phyloP scores from a whole-genome alignment of 2,329 filamentous ascomycete species.

The Aschersonia sp. region DNA sequence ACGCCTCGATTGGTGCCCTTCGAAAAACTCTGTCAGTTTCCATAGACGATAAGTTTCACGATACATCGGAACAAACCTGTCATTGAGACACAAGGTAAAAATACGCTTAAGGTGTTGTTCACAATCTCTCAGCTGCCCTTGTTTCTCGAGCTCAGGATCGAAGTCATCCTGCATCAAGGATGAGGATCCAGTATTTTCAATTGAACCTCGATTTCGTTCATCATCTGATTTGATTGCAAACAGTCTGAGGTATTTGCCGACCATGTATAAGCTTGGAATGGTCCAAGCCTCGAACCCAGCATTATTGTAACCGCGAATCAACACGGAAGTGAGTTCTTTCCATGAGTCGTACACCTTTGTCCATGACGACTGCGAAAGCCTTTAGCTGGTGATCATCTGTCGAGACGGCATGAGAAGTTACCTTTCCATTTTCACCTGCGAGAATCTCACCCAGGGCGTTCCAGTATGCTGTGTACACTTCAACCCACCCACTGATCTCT shows the following conservation, averaged over 20 bases:
- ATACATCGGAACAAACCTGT: conserved; percentile 45
- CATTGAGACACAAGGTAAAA: conserved; percentile 78
- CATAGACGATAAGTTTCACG: neutral
- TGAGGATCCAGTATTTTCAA: conserved; percentile 21
- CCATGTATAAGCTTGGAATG: conserved; percentile 76
- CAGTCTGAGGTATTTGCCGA: conserved; percentile 70
- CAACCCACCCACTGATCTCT: conserved; percentile 70
- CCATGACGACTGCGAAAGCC: conserved; percentile 44
- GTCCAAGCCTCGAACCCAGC: conserved; percentile 77
- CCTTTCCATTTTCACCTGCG: conserved; percentile 28
- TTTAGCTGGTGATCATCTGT: conserved; percentile 3
- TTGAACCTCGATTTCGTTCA: conserved; percentile 32
- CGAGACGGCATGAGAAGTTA: conserved; percentile 8
- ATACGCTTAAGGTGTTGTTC: conserved; percentile 83
- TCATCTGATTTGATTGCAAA: conserved; percentile 89
- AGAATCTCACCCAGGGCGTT: conserved; percentile 64
- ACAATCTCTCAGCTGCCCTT: conserved; percentile 80
- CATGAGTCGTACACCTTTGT: conserved; percentile 74
- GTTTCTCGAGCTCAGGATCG: conserved; percentile 58
- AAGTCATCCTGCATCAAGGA: conserved; percentile 65
- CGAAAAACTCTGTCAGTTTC: neutral
- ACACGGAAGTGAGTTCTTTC: conserved; percentile 66
- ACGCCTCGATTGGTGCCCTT: conserved; percentile 72
- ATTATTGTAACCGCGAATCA: conserved; percentile 71
- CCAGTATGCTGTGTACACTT: conserved; percentile 77